Evolutionary conservation across 768 basidiomycete species (phyloP).

Genomic region (Podaxis carcinomalis): DNA sequence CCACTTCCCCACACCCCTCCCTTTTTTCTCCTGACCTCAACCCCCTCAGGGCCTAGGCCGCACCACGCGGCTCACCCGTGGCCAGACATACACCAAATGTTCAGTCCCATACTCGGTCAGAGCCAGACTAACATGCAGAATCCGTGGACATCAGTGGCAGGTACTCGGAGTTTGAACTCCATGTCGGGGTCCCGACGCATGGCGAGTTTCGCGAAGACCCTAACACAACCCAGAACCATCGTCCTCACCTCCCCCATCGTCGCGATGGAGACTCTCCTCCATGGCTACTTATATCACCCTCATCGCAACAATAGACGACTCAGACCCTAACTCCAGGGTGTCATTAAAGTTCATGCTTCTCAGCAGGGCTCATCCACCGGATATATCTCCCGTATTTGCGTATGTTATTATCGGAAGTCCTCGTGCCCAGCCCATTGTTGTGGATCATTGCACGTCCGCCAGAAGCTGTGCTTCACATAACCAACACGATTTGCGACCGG

Average conservation of each 20-base stretch:
- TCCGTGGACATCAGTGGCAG: not conserved
- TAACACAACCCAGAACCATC: not conserved
- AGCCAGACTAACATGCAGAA: not conserved
- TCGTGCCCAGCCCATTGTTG: not conserved
- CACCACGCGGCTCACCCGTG: not conserved
- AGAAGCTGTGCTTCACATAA: conserved; percentile 1
- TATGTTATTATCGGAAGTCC: not conserved
- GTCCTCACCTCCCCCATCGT: not conserved
- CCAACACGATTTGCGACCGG: not conserved
- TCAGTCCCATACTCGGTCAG: not conserved
- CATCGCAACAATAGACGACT: too few relatives aligned
- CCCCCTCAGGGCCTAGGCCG: not conserved
- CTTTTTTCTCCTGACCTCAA: not conserved
- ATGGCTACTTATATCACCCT: not conserved
- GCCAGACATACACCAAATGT: not conserved
- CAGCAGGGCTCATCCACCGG: not conserved
- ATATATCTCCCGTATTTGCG: not conserved
- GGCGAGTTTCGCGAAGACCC: not conserved
- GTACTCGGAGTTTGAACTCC: not conserved
- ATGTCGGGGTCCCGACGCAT: conserved; percentile 1
- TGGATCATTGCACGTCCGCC: not conserved
- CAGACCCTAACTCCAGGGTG: not conserved
- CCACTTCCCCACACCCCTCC: not conserved
- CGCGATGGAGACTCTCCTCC: not conserved
- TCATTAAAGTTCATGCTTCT: not conserved